Evolutionary conservation across 768 basidiomycete genomes (phyloP), one percentile per base, ranked within the genome.

Genomic region (Psilocybe azurescens): DNA sequence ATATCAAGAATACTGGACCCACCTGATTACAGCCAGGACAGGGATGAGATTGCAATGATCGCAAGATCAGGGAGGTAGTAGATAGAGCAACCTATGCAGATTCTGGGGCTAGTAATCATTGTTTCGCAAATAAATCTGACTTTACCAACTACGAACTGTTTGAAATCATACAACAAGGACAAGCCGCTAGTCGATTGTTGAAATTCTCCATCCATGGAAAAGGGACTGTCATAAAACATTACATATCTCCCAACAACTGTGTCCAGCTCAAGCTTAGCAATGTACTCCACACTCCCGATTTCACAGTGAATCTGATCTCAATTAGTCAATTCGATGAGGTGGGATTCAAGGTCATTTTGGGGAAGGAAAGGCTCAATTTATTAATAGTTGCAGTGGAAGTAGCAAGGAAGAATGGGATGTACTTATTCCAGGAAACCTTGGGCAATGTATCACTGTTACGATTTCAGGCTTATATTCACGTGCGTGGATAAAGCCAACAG

Each of bases 241-340:
- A 67, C 16, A 28, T 30, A 20, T 49, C 48, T 2, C 20, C 20
- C 6, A 66, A 68, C 13, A 48, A 51, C 8, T 14, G 48, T 0
- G 60, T 66, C 1, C 59, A 54, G 0, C 32, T 74, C 14, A 65
- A 56, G 2, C 69, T 74, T 41, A 47, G 41, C 3, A 62, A 72
- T 29, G 72, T 70, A 1, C 53, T 74, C 0, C 72, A 74, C 46
- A 69, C 68, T 0, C 74, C 73, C 0, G 68, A 71, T 20, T 57
- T 75, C 16, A 53, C 65, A 1, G 66, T 67, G 3, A 72, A 75
- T 49, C 70, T 75, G 0, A 49, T 74, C 3, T 74, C 71, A 0
- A 64, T 71, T 10, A 41, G 57, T 1, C 53, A 60, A 32, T 52
- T 74, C 11, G 67, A 70, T 47, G 41, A 38, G 0, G 64, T 67